Percentiles rank a stretch among this genome's conserved stretches.
phyloP scores from a whole-genome alignment of 2,329 filamentous ascomycete species.

The Onygenales sp. region DNA sequence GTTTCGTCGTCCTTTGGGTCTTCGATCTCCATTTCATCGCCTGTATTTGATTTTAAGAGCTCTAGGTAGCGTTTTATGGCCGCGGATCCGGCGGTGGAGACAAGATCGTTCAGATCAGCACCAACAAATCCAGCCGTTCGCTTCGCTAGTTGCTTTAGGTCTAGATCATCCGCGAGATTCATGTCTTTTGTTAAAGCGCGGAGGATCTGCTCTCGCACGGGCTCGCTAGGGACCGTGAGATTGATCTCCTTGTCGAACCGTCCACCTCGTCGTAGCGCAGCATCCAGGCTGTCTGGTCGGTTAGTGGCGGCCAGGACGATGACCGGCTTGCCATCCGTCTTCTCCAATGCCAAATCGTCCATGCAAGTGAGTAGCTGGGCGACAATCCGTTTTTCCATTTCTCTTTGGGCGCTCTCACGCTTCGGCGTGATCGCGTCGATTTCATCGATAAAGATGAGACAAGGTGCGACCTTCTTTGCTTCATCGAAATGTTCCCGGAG shows the following conservation, averaged over 20 bases:
- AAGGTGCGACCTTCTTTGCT: constrained; percentile 75
- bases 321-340: constrained; percentile 65
- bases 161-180: constrained; percentile 57
- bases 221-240: constrained; percentile 75
- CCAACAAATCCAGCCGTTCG: constrained; percentile 89
- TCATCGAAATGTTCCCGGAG: constrained; percentile 80
- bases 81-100: constrained; percentile 54
- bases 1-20: constrained; percentile 7
- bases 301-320: constrained; percentile 90
- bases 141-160: constrained; percentile 66
- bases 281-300: constrained; percentile 74
- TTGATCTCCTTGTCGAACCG: constrained; percentile 78
- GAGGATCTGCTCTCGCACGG: constrained; percentile 68
- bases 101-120: constrained; percentile 68
- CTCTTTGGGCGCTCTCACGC: constrained; percentile 69
- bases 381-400: constrained; percentile 84
- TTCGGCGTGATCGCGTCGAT: constrained; percentile 88
- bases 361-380: constrained; percentile 77
- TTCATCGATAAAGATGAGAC: constrained; percentile 83
- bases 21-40: constrained; percentile 46
- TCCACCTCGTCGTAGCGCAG: constrained; percentile 62
- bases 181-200: constrained; percentile 60
- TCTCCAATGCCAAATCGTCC: constrained; percentile 65
- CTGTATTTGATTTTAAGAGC: constrained; percentile 39
- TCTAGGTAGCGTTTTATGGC: constrained; percentile 53